Evolutionary conservation across 164 flowering plant species (phyloP).

Genomic region (Nelumbo lutea): DNA sequence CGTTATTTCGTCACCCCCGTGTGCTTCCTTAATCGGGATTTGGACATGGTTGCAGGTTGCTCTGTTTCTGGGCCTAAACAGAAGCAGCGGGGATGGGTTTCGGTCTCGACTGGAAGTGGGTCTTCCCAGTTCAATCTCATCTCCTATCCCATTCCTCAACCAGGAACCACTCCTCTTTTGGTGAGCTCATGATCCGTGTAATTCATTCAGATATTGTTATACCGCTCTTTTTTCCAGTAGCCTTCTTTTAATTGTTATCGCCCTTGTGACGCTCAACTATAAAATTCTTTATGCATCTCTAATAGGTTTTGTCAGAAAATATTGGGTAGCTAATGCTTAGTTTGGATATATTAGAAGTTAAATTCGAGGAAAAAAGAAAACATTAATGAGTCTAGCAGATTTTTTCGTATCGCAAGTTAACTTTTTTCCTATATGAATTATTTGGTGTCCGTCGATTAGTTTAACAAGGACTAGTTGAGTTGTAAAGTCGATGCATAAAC

Average conservation of each 20-base stretch:
- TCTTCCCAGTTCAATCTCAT: conserved; percentile 32
- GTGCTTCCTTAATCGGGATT: not conserved
- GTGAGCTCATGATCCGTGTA: conserved; percentile 24
- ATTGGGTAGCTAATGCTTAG: not conserved
- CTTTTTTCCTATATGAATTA: too few species aligned
- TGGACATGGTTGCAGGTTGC: not conserved
- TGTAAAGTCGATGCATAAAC: too few species aligned
- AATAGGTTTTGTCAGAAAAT: not conserved
- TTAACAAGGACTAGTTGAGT: too few species aligned
- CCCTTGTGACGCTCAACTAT: too few species aligned
- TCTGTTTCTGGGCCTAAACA: conserved; percentile 3
- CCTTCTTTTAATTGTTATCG: not conserved
- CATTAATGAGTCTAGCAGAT: too few species aligned
- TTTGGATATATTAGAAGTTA: not conserved
- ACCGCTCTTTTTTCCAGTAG: not conserved
- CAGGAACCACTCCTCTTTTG: conserved; percentile 27
- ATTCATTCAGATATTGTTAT: not conserved
- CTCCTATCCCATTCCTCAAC: conserved; percentile 28
- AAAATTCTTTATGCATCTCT: not conserved
- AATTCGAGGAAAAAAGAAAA: too few species aligned
- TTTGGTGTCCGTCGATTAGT: too few species aligned
- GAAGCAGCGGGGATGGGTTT: conserved; percentile 36
- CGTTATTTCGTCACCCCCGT: not conserved
- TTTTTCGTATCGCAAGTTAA: too few species aligned
- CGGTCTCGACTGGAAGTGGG: conserved; percentile 44